Base-by-base conservation (phyloP, 129 eudicot species). In the Chrysanthemum lavandulifolium region DNA sequence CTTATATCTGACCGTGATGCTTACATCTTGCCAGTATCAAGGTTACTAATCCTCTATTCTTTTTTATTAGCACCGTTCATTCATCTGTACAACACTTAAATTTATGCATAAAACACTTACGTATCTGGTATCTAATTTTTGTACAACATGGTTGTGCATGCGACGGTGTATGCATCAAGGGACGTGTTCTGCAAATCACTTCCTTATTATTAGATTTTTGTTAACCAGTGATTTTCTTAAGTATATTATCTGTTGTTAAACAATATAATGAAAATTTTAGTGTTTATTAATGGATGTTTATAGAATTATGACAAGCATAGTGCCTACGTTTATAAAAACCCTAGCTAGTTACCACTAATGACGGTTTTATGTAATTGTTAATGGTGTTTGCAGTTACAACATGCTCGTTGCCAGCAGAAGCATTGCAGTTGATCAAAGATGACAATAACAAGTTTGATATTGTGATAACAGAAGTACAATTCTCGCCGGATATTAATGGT, bases 21-120 rank as follows among this genome's bases (percentile, higher is more conserved):
- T 75, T 47, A 57, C 16, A 16, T 45, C 47, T 59, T 76, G 67
- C 67, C 33, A 58, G 8, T 76, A 76, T 76, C 80, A 76, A 57
- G 80, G 80, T 57, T 10, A 48, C 56, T 14, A 3, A 13, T 52
- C 25, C 25, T 23, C 25, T 23, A 23, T 23, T 23, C 3, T 21
- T 9, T 69, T 6, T 2, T 13, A 49, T 12, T 2, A 13, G 47
- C 13, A 0, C 9, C 25, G 14, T 61, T 4, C 2, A 23, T 68
- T 29, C 13, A 13, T 10, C 55, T 48, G 18, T 11, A 57, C 10
- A 45, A 13, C 13, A 36, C 3, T 1, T 18, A 1, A 43, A 33
- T 14, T 5, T 15, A 18, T 70, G 40, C 36, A 31, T 58, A 1
- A 2, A 27, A 1, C 27, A 25, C 27, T 25, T 25, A 25, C 1